phyloP scores from a whole-genome alignment of 2,329 filamentous ascomycete genomes.

The Teratosphaeria gauchensis region DNA sequence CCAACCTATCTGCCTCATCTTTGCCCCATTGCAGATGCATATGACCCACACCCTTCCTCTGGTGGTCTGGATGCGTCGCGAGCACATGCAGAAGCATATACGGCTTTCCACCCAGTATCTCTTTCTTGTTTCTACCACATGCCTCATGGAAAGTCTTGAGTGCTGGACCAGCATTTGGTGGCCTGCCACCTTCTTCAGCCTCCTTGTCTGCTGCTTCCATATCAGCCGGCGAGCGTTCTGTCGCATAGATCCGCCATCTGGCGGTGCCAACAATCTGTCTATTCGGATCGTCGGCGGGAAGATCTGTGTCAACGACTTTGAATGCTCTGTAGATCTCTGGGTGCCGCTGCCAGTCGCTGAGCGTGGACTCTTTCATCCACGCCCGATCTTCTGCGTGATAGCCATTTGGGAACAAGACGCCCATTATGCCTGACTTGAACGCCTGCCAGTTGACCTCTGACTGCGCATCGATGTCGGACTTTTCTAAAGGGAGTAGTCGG shows the following conservation, averaged over 20 bases:
- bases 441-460: constrained; percentile 14
- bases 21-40: constrained; percentile 31
- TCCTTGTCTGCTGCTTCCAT: constrained; percentile 15
- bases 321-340: constrained; percentile 11
- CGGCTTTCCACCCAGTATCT: constrained; percentile 18
- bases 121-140: constrained; percentile 15
- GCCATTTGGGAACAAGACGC: constrained; percentile 22
- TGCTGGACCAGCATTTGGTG: constrained; percentile 8
- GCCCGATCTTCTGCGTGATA: constrained; percentile 8
- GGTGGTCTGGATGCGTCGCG: constrained; percentile 30
- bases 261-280: constrained; percentile 21
- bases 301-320: constrained; percentile 21
- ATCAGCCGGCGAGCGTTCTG: constrained; percentile 17
- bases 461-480: constrained; percentile 16
- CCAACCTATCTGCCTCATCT: constrained; percentile 30
- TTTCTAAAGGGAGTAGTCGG: constrained; percentile 17
- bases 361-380: constrained; percentile 4
- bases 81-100: constrained; percentile 20
- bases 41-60: constrained; percentile 30
- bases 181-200: constrained; percentile 6
- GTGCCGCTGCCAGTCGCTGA: constrained; percentile 7
- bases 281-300: constrained; percentile 13
- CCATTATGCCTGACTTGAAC: constrained; percentile 20
- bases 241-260: constrained; percentile 22
- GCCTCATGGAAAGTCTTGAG: constrained; percentile 12